phyloP scores from a whole-genome alignment of 2,329 filamentous ascomycete genomes.

The Simplicillium sp. region DNA sequence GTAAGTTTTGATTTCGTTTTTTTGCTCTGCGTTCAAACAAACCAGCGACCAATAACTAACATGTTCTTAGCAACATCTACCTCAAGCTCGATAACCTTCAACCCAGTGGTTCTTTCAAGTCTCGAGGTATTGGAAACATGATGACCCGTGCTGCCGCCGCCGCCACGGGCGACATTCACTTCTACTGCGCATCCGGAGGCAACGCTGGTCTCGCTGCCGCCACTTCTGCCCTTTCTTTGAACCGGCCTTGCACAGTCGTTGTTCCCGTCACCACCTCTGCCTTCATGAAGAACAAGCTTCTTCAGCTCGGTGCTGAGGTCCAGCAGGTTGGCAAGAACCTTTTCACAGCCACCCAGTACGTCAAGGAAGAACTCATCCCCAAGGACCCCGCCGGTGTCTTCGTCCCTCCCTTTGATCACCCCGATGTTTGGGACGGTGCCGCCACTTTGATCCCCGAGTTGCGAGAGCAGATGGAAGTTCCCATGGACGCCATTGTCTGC shows the following conservation, averaged over 20 bases:
- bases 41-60: conserved; percentile 6
- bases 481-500: conserved; percentile 63
- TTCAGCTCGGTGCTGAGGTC: conserved; percentile 58
- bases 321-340: conserved; percentile 60
- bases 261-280: conserved; percentile 57
- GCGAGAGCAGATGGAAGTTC: conserved; percentile 27
- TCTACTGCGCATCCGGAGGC: conserved; percentile 73
- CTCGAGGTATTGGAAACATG: conserved; percentile 64
- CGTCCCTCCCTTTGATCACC: conserved; percentile 61
- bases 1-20: conserved; percentile 38
- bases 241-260: conserved; percentile 63
- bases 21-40: conserved; percentile 8
- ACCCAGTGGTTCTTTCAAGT: conserved; percentile 81
- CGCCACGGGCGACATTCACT: conserved; percentile 40
- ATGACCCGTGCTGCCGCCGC: conserved; percentile 35
- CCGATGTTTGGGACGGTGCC: conserved; percentile 58
- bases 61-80: conserved; percentile 55
- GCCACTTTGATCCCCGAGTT: conserved; percentile 47
- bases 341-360: conserved; percentile 58
- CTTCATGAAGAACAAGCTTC: conserved; percentile 63
- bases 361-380: conserved; percentile 48
- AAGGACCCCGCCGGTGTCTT: conserved; percentile 48
- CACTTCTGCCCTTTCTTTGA: conserved; percentile 56
- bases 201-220: conserved; percentile 81
- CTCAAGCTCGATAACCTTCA: conserved; percentile 82